Conservation (phyloP, 2,329 filamentous ascomycete species). For the Cephalotrichum gorgonifer region DNA sequence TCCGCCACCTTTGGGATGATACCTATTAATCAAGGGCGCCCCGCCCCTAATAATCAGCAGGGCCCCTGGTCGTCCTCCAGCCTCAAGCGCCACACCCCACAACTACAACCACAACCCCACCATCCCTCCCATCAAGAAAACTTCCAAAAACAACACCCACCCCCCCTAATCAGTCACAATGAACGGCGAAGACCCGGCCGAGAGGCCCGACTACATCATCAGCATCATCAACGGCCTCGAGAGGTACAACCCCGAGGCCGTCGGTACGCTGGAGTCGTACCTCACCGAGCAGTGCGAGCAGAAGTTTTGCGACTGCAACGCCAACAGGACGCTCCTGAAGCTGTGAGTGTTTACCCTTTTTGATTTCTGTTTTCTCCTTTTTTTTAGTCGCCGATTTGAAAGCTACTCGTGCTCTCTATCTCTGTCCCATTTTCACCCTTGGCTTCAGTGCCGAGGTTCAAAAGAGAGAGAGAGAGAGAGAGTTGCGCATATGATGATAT, state of each 20-base stretch:
- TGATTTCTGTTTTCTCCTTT: background rate
- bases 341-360: slow-evolving; percentile 57
- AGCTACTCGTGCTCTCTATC: background rate
- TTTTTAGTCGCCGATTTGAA: background rate
- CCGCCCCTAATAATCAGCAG: no score
- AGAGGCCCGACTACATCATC: slow-evolving; percentile 86
- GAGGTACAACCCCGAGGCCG: slow-evolving; percentile 97
- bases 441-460: no score
- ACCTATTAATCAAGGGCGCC: no score
- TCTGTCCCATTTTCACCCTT: no score
- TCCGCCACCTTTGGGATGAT: no score
- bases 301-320: slow-evolving; percentile 90
- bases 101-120: slow-evolving; percentile 21
- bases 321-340: slow-evolving; percentile 91
- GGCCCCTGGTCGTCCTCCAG: no score
- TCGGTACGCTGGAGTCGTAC: slow-evolving; percentile 86
- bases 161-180: slow-evolving; percentile 27
- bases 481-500: slow-evolving; percentile 15
- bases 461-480: background rate
- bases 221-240: slow-evolving; percentile 94
- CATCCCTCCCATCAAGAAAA: slow-evolving; percentile 13
- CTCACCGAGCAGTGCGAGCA: slow-evolving; percentile 90
- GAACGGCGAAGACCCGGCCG: slow-evolving; percentile 76
- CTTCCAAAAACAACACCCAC: slow-evolving; percentile 10
- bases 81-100: background rate